phyloP scores from a whole-genome alignment of 768 basidiomycete species.

The Tulasnella sp. region DNA sequence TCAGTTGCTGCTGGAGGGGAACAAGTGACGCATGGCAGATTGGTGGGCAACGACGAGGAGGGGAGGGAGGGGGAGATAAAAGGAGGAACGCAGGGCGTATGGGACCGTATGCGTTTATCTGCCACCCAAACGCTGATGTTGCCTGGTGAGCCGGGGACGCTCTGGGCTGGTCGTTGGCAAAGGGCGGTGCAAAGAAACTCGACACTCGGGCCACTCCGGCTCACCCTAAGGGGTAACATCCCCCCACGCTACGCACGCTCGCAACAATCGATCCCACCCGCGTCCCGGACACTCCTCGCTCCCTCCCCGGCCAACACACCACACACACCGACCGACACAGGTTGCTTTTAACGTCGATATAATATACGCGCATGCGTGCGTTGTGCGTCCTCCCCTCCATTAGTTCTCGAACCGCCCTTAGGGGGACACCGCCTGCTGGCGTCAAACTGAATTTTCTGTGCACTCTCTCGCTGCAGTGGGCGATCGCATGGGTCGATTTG shows the following conservation, averaged over 20 bases:
- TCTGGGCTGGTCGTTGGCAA: background rate
- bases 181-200: slow-evolving; percentile 14
- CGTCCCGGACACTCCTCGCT: background rate
- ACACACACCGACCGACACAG: background rate
- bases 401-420: background rate
- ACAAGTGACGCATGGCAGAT: background rate
- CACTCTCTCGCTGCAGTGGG: background rate
- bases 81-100: background rate
- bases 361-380: background rate
- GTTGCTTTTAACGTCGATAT: background rate
- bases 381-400: too few relatives aligned
- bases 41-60: background rate
- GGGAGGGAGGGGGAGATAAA: background rate
- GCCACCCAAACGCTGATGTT: background rate
- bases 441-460: background rate
- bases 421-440: background rate
- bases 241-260: background rate
- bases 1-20: background rate
- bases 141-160: slow-evolving; percentile 2
- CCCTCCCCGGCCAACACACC: background rate
- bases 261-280: background rate
- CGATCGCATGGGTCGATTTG: background rate
- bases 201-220: slow-evolving; percentile 6
- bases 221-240: background rate
- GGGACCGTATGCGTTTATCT: background rate